Evolutionary conservation across 1,139 yeast genomes (phyloP).

Genomic region (Zygoascus hellenicus): DNA sequence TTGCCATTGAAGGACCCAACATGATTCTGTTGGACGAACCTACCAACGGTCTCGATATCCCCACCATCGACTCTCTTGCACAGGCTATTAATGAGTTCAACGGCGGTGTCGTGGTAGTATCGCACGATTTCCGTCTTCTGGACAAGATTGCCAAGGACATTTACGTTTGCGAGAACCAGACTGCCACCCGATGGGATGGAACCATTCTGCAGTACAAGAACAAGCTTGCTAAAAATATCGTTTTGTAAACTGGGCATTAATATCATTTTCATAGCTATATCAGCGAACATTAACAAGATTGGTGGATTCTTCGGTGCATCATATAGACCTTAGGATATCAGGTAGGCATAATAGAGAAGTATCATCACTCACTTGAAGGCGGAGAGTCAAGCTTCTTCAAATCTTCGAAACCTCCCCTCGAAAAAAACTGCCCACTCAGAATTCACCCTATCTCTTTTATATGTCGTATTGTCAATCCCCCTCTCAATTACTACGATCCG

Average conservation of each 20-base stretch:
- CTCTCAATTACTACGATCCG: too few species aligned
- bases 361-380: too few species aligned
- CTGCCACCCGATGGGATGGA: slow-evolving; percentile 96
- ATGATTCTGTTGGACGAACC: slow-evolving; percentile 96
- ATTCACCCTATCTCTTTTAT: too few species aligned
- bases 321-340: neutral
- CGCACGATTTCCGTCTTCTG: slow-evolving; percentile 97
- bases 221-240: slow-evolving; percentile 79
- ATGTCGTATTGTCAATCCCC: too few species aligned
- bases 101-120: slow-evolving; percentile 98
- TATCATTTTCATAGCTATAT: neutral
- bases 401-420: too few species aligned
- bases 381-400: too few species aligned
- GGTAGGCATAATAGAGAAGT: neutral
- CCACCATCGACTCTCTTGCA: slow-evolving; percentile 96
- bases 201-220: slow-evolving; percentile 86
- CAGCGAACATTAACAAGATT: too few species aligned
- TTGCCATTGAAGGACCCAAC: slow-evolving; percentile 94
- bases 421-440: too few species aligned
- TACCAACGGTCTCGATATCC: slow-evolving; percentile 97
- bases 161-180: slow-evolving; percentile 89
- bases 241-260: slow-evolving; percentile 23
- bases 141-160: slow-evolving; percentile 97
- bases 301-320: too few species aligned
- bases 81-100: slow-evolving; percentile 90